Evolutionary conservation across 129 eudicot genomes (phyloP).

Genomic region (carrot (Daucus carota)): DNA sequence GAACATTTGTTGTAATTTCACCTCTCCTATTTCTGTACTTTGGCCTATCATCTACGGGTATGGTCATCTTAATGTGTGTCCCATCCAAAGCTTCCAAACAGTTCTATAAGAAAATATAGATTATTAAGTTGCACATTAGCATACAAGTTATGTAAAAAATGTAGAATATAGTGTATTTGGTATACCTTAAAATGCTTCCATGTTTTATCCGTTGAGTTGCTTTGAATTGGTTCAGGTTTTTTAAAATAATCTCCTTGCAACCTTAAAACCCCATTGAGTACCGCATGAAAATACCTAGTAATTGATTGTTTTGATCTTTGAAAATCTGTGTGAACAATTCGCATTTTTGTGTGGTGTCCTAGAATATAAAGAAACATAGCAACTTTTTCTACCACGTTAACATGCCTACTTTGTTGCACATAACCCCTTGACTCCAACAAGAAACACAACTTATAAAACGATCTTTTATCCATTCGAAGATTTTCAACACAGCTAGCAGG

Average conservation of each 20-base stretch:
- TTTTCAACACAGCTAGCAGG: too few species aligned
- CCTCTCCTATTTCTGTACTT: neutral
- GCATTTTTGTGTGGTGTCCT: neutral
- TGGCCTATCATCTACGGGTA: neutral
- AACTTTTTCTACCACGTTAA: too few species aligned
- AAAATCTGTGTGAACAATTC: neutral
- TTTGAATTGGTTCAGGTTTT: neutral
- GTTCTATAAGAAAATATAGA: too few species aligned
- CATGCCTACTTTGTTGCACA: too few species aligned
- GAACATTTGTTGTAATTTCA: neutral
- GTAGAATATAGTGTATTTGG: too few species aligned
- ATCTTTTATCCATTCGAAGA: too few species aligned
- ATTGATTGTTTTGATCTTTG: neutral
- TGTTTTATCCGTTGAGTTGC: neutral
- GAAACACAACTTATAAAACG: too few species aligned
- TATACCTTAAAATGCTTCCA: neutral
- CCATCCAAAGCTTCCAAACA: neutral
- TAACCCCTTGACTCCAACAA: too few species aligned
- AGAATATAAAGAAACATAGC: too few species aligned
- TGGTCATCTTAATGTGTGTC: neutral
- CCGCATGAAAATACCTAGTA: neutral
- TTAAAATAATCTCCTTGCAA: neutral
- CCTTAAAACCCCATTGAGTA: neutral
- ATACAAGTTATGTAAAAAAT: too few species aligned
- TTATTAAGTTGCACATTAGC: too few species aligned